These are phyloP conservation scores for Cryptococcus maquisensis DNA, from an alignment of 1,284 basidiomycete species.

Conservation along the genomic window DNA sequence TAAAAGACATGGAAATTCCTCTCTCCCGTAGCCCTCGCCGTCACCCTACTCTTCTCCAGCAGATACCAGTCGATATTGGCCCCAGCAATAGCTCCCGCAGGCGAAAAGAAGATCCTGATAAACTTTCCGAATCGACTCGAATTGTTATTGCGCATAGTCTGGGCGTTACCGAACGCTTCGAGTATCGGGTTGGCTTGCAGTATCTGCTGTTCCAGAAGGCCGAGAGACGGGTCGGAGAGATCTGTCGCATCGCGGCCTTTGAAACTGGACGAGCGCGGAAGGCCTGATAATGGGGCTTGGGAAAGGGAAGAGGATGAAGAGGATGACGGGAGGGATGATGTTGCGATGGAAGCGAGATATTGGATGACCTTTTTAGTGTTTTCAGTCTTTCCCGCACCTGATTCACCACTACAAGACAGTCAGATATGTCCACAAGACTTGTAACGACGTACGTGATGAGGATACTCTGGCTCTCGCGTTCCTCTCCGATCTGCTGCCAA, in stretches of 20 bases:
- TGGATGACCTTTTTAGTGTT: slow-evolving; percentile 99
- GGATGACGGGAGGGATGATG: slow-evolving; percentile 56
- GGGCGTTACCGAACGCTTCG: slow-evolving; percentile 98
- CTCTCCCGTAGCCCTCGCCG: slow-evolving; percentile 80
- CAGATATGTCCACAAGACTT: neutral
- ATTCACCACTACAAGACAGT: slow-evolving; percentile 70
- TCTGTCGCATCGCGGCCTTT: slow-evolving; percentile 42
- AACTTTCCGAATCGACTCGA: slow-evolving; percentile 96
- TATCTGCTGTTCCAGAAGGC: slow-evolving; percentile 92
- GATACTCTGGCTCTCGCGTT: slow-evolving; percentile 95
- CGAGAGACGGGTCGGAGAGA: slow-evolving; percentile 60
- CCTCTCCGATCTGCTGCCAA: slow-evolving; percentile 97
- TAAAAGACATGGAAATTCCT: slow-evolving; percentile 97
- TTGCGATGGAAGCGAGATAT: slow-evolving; percentile 95
- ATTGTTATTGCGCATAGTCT: slow-evolving; percentile 98
- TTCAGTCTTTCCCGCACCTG: slow-evolving; percentile 98
- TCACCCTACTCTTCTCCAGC: slow-evolving; percentile 94
- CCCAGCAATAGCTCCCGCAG: slow-evolving; percentile 90
- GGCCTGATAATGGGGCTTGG: slow-evolving; percentile 32
- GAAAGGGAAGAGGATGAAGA: slow-evolving; percentile 24
- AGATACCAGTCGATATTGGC: slow-evolving; percentile 99
- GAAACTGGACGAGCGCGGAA: slow-evolving; percentile 46
- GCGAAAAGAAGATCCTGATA: slow-evolving; percentile 91
- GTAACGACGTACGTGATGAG: slow-evolving; percentile 80
- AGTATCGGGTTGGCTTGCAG: slow-evolving; percentile 97